phyloP scores from a whole-genome alignment of 2,329 filamentous ascomycete genomes.

The Xylaria polymorpha region DNA sequence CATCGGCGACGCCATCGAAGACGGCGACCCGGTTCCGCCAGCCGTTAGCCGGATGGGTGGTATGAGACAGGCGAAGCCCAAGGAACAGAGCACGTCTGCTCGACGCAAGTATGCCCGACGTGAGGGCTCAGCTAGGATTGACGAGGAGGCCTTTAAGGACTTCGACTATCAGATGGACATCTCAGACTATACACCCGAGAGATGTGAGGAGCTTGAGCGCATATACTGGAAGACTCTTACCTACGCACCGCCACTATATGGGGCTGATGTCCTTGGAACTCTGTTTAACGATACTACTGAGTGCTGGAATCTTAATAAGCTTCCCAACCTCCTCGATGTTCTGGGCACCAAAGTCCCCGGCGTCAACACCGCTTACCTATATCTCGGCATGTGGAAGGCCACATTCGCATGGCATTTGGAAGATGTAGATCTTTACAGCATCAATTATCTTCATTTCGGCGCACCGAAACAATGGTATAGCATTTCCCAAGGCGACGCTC shows the following conservation, averaged over 20 bases:
- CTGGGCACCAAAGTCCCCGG: slow-evolving; percentile 95
- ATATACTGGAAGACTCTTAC: slow-evolving; percentile 98
- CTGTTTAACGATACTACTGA: slow-evolving; percentile 89
- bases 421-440: slow-evolving; percentile 98
- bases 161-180: slow-evolving; percentile 92
- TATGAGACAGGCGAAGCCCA: slow-evolving; percentile 63
- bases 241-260: slow-evolving; percentile 94
- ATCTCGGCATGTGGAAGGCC: slow-evolving; percentile 99
- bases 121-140: slow-evolving; percentile 81
- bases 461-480: slow-evolving; percentile 99
- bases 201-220: slow-evolving; percentile 93
- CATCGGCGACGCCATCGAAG: slow-evolving; percentile 57
- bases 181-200: slow-evolving; percentile 88
- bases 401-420: slow-evolving; percentile 99
- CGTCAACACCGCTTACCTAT: slow-evolving; percentile 97
- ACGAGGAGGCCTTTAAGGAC: slow-evolving; percentile 88
- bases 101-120: slow-evolving; percentile 86
- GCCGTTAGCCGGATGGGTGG: slow-evolving; percentile 63
- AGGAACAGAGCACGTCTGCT: slow-evolving; percentile 82
- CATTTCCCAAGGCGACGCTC: slow-evolving; percentile 94
- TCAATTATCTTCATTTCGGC: slow-evolving; percentile 99
- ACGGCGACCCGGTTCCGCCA: slow-evolving; percentile 53
- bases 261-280: slow-evolving; percentile 95
- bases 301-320: slow-evolving; percentile 92
- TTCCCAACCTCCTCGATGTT: slow-evolving; percentile 93